Percentiles rank a stretch among this genome's conserved stretches.
These are phyloP conservation scores for Adansonia grandidieri DNA, from an alignment of 441 rosid genomes.

Conservation along the genomic window DNA sequence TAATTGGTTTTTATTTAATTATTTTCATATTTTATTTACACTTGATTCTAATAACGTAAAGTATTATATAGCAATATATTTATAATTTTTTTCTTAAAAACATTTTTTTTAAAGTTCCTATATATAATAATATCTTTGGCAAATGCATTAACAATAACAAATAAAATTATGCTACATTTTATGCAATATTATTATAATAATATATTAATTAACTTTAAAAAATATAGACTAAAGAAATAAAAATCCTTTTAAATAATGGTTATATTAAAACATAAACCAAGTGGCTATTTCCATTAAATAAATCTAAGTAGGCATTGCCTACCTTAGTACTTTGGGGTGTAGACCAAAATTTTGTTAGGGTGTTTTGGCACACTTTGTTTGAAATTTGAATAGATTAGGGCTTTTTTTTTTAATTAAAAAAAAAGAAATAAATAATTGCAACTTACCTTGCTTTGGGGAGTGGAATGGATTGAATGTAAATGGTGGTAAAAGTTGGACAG, in stretches of 20 bases:
- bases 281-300: background rate
- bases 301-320: background rate
- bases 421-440: background rate
- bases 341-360: background rate
- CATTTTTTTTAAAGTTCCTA: too few species aligned
- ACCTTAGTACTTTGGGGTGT: background rate
- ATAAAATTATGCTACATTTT: too few species aligned
- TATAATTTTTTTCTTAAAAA: too few species aligned
- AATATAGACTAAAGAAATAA: too few species aligned
- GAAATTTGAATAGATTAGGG: background rate
- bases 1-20: background rate
- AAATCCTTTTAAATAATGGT: background rate
- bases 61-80: too few species aligned
- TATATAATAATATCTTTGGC: too few species aligned
- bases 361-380: background rate
- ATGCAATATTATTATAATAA: too few species aligned
- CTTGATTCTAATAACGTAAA: background rate
- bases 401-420: background rate
- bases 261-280: background rate
- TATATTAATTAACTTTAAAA: too few species aligned
- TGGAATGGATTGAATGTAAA: background rate
- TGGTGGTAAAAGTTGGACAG: constrained; percentile 5
- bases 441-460: background rate
- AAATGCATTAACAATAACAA: too few species aligned
- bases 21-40: background rate